Evolutionary conservation across 306 rosid genomes (phyloP).

Genomic region (Acacia crassicarpa): DNA sequence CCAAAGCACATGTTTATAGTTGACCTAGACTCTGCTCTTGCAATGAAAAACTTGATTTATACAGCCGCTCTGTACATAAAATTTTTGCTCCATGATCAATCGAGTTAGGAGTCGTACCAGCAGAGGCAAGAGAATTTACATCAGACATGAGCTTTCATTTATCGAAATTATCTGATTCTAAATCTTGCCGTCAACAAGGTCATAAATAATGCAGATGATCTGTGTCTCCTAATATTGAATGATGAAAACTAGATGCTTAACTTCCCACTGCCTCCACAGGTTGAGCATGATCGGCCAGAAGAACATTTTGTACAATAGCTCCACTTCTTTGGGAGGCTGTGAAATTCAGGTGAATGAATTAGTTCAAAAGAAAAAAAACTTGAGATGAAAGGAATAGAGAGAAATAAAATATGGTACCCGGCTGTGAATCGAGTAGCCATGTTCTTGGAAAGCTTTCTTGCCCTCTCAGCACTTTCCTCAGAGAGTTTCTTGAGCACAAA

Average conservation of each 20-base stretch:
- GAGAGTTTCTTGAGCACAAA: conserved; percentile 80
- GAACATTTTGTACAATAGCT: conserved; percentile 94
- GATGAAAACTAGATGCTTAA: conserved; percentile 48
- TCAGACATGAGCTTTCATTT: conserved; percentile 20
- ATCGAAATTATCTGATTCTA: conserved; percentile 23
- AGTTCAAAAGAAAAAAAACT: conserved; percentile 6
- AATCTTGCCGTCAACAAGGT: conserved; percentile 28
- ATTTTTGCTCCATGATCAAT: conserved; percentile 16
- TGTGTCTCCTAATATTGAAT: neutral
- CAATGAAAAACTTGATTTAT: conserved; percentile 20
- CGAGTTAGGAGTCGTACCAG: neutral
- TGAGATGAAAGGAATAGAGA: conserved; percentile 8
- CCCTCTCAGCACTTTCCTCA: conserved; percentile 71
- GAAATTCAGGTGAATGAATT: conserved; percentile 19
- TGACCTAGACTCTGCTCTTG: conserved; percentile 2
- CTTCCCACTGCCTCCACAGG: conserved; percentile 85
- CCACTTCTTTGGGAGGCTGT: conserved; percentile 97
- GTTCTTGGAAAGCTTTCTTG: conserved; percentile 66
- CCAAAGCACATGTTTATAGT: neutral
- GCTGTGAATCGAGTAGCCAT: conserved; percentile 88
- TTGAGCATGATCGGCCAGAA: conserved; percentile 69
- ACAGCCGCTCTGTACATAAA: conserved; percentile 21
- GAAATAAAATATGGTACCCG: conserved; percentile 46
- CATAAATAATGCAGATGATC: conserved; percentile 1
- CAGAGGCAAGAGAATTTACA: conserved; percentile 1